A percentile compares a stretch with the other conserved stretches of the same genome.
Evolutionary conservation across 345 rosid species (phyloP).

Genomic region (Salix udensis): DNA sequence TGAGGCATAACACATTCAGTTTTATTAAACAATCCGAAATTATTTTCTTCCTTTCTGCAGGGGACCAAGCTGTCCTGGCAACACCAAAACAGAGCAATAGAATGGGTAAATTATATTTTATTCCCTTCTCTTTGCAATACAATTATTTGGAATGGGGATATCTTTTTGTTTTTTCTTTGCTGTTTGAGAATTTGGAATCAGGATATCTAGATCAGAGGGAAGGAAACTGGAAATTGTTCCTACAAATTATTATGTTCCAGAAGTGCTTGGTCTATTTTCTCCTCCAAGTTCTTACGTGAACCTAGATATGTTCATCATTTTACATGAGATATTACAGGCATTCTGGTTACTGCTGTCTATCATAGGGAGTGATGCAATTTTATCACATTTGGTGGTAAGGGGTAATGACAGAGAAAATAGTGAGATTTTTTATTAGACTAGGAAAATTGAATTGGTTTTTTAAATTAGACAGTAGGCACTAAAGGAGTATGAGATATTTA

Average conservation of each 20-base stretch:
- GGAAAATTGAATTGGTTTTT: too few species aligned
- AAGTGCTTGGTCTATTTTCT: too few species aligned
- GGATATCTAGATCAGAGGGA: neutral
- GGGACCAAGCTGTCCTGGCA: constrained; percentile 4
- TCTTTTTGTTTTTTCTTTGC: too few species aligned
- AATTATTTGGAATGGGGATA: neutral
- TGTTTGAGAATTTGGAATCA: neutral
- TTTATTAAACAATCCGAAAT: too few species aligned
- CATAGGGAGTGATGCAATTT: neutral
- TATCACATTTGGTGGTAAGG: neutral
- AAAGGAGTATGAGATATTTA: too few species aligned
- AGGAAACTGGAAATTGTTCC: neutral
- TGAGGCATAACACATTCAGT: too few species aligned
- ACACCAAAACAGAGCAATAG: constrained; percentile 1
- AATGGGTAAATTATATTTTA: constrained; percentile 9
- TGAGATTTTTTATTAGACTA: neutral
- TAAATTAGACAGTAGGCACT: too few species aligned
- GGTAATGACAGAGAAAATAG: neutral
- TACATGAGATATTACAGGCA: neutral
- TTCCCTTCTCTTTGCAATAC: neutral
- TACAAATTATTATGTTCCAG: neutral
- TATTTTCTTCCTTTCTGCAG: constrained; percentile 8
- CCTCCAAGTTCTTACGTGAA: neutral
- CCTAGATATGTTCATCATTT: neutral
- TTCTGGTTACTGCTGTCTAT: neutral